Base-by-base conservation (phyloP, 495 filamentous ascomycete genomes). In the Cudoniella acicularis region DNA sequence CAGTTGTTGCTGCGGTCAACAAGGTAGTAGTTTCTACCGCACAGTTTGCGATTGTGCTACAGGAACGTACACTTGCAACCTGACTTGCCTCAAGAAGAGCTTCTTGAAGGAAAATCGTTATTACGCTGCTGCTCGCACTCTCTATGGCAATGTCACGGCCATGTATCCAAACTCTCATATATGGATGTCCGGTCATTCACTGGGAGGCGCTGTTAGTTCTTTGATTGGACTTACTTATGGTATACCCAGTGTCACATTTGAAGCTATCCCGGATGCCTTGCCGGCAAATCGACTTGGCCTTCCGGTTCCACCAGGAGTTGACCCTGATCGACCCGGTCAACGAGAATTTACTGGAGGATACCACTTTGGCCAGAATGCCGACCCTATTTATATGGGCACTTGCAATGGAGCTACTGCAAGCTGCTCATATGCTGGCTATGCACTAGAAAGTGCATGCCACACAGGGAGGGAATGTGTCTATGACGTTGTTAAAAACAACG, bases 1-100 rank as follows among this genome's bases (percentile, higher is more conserved):
- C 75, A 92, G 92, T 68, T 98, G 94, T 74, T 98, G 94, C 69
- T 98, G 94, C 74, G 94, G 84, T 10, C 90, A 97, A 74, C 90
- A 95, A 57, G 90, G 91, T 0, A 88, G 90, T 16, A 88, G 84
- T 73, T 82, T 91, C 21, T 96, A 91, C 87, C 84, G 85, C 53
- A 87, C 94, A 67, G 91, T 95, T 46, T 98, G 94, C 69, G 87
- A 96, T 67, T 98, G 94, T 70, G 88, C 89, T 64, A 88, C 83
- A 13, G 79, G 82, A 3, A 88, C 90, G 1, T 98, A 90, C 63
- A 87, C 85, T 10, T 97, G 92, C 73, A 96, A 97, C 66, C 81
- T 90, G 52, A 96, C 91, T 2, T 98, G 94, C 69, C 83, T 98
- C 1, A 76, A 80, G 42, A 79, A 86, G 53, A 84, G 88, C 1